These are phyloP conservation scores for Striga asiatica DNA, from an alignment of 257 asterid genomes.

Conservation along the genomic window DNA sequence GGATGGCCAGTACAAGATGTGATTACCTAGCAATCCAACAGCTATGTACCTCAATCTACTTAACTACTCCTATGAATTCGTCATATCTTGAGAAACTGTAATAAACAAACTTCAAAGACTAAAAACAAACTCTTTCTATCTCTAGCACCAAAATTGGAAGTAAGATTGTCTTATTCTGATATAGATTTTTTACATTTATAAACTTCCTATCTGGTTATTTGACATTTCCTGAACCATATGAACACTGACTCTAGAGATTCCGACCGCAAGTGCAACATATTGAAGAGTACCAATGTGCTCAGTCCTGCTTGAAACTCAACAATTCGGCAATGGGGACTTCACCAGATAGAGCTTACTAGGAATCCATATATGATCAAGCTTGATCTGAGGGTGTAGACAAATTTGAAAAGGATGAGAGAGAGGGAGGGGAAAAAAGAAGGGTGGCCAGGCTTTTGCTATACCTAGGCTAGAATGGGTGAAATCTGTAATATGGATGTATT, in stretches of 20 bases:
- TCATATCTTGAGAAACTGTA: neutral
- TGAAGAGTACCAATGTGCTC: neutral
- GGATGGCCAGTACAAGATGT: slow-evolving; percentile 7
- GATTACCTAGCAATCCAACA: neutral
- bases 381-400: neutral
- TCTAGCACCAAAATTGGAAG: neutral
- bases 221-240: neutral
- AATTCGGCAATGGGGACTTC: neutral
- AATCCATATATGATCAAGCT: neutral
- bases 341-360: neutral
- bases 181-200: neutral
- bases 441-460: neutral
- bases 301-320: neutral
- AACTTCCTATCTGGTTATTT: neutral
- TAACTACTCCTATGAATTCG: neutral
- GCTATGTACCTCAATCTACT: neutral
- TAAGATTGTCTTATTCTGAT: neutral
- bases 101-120: neutral
- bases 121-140: neutral
- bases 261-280: neutral
- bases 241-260: neutral
- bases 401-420: neutral
- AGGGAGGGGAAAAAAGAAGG: too few relatives aligned
- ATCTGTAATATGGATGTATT: neutral
- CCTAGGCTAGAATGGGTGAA: neutral